Base-by-base conservation (phyloP, 1,284 basidiomycete species). In the Mycena sp. region DNA sequence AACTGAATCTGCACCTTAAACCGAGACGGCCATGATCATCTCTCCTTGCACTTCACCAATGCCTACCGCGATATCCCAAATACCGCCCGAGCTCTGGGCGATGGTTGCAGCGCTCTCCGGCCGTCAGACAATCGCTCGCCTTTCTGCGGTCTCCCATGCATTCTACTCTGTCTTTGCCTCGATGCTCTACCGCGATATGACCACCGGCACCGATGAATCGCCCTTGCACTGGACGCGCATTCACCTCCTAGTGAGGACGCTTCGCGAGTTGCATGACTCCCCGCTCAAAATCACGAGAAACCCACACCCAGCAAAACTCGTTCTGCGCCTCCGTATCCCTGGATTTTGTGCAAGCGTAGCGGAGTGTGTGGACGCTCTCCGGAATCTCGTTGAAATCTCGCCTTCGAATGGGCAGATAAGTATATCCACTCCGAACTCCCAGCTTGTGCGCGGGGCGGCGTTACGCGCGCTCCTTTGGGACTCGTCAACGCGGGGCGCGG, bases 31-130 rank as follows among this genome's bases (percentile, higher is more conserved):
- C 25, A 25, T 25, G 25, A 25, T 25, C 25, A 25, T 25, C 25
- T 25, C 25, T 25, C 25, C 25, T 25, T 25, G 25, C 25, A 25
- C 25, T 25, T 25, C 25, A 25, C 25, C 25, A 25, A 25, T 25
- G 25, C 25, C 25, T 25, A 25, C 25, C 25, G 25, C 25, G 25
- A 25, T 25, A 25, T 25, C 25, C 25, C 25, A 25, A 25, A 25
- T 66, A 30, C 65, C 65, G 9, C 65, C 54, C 41, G 65, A 66
- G 20, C 25, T 66, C 48, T 60, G 65, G 56, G 56, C 22, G 16
- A 14, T 30, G 30, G 37, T 66, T 1, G 65, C 65, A 1, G 11
- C n/a, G 18, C 6, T 60, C 9, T 59, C 34, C 16, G 14, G 30
- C 44, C 56, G 46, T 2, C 65, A 60, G 11, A 4, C 37, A 4